Conservation (phyloP, 1,139 yeast species). For the Saccharomycopsis hybrid region DNA sequence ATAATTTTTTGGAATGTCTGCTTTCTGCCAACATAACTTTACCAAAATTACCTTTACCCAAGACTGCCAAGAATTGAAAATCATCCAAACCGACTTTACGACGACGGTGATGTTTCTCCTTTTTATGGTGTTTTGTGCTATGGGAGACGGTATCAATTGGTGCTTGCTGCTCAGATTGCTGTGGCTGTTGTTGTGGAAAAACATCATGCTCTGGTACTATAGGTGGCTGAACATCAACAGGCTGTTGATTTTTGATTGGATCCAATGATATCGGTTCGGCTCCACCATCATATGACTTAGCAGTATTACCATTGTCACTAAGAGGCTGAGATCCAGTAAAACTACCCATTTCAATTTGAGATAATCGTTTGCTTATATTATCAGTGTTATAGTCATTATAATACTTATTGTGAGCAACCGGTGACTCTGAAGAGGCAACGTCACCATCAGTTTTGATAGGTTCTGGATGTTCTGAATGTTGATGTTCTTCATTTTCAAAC, state of each 20-base stretch:
- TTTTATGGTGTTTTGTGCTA: conserved; percentile 2
- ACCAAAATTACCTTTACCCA: conserved; percentile 97
- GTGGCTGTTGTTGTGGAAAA: no score
- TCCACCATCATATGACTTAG: no score
- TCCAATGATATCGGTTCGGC: conserved; percentile 8
- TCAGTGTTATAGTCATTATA: conserved; percentile 14
- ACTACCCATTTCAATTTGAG: conserved; percentile 8
- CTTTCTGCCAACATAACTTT: conserved; percentile 96
- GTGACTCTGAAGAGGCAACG: not conserved
- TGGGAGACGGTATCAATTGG: no score
- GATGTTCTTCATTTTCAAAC: conserved; percentile 3
- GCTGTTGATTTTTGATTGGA: not conserved
- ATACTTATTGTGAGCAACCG: conserved; percentile 1
- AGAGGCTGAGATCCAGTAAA: not conserved
- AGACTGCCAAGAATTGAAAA: conserved; percentile 85
- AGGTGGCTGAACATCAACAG: no score
- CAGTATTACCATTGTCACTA: not conserved
- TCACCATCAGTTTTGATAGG: not conserved
- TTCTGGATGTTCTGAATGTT: not conserved
- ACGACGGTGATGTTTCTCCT: conserved; percentile 32
- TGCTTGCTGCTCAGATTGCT: no score
- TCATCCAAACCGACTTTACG: conserved; percentile 91
- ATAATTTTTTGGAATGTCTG: conserved; percentile 60
- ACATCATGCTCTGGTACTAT: no score
- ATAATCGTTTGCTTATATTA: conserved; percentile 12